phyloP scores from a whole-genome alignment of 306 rosid genomes.

The Ochetophila trinervis region DNA sequence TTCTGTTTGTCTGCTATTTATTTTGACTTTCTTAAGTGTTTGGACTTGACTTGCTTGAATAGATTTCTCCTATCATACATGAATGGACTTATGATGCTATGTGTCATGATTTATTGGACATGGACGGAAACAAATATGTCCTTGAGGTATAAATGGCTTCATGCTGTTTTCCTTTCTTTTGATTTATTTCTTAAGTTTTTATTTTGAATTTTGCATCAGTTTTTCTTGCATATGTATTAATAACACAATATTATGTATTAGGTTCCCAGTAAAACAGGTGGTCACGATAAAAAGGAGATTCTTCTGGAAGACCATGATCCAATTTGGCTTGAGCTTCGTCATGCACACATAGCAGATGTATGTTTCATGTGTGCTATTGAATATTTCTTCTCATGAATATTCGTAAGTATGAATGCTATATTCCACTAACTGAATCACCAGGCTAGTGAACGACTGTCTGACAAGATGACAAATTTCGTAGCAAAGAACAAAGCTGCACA shows the following conservation, averaged over 20 bases:
- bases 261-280: constrained; percentile 87
- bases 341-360: constrained; percentile 95
- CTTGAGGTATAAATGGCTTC: constrained; percentile 55
- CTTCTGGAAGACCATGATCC: constrained; percentile 73
- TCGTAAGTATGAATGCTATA: constrained; percentile 19
- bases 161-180: constrained; percentile 11
- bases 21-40: constrained; percentile 18
- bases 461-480: constrained; percentile 70
- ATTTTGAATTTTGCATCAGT: background rate
- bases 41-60: constrained; percentile 25
- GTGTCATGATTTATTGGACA: constrained; percentile 78
- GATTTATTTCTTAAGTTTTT: background rate
- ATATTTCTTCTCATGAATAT: constrained; percentile 5
- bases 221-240: constrained; percentile 11
- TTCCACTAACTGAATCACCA: constrained; percentile 38
- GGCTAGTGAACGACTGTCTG: constrained; percentile 90
- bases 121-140: constrained; percentile 80
- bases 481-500: constrained; percentile 94
- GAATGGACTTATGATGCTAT: constrained; percentile 99
- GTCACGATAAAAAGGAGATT: constrained; percentile 66
- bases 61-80: constrained; percentile 96
- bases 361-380: constrained; percentile 15
- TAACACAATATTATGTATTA: constrained; percentile 27
- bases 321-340: constrained; percentile 94
- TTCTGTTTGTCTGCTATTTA: constrained; percentile 18